These are phyloP conservation scores for Durotheca rogersii DNA, from an alignment of 495 filamentous ascomycete species.

Conservation along the genomic window DNA sequence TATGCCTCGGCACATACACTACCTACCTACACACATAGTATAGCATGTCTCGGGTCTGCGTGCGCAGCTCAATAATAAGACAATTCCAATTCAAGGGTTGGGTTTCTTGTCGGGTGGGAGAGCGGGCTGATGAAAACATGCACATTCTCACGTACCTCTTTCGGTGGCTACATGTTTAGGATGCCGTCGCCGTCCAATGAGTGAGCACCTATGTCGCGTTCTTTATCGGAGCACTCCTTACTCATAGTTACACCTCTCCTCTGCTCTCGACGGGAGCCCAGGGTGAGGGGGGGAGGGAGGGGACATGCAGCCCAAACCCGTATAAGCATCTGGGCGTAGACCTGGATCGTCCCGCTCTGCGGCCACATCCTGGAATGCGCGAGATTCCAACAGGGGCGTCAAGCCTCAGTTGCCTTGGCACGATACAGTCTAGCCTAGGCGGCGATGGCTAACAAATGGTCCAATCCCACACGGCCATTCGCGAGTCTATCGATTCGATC, in stretches of 20 bases:
- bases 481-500: constrained; percentile 14
- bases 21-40: too few relatives aligned
- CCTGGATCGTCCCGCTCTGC: constrained; percentile 2
- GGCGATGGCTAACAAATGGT: background rate
- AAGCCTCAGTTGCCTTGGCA: constrained; percentile 23
- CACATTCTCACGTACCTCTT: constrained; percentile 3
- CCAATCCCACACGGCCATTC: background rate
- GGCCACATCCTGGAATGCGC: constrained; percentile 15
- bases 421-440: background rate
- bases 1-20: constrained; percentile 1
- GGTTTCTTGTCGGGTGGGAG: background rate
- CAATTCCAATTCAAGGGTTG: constrained; percentile 1
- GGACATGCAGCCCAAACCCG: background rate
- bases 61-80: background rate
- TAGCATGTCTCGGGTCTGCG: background rate
- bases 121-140: constrained; percentile 1
- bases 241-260: background rate
- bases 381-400: constrained; percentile 9
- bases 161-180: too few relatives aligned
- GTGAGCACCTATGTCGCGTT: too few relatives aligned
- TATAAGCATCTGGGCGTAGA: background rate
- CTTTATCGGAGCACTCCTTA: too few relatives aligned
- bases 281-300: too few relatives aligned
- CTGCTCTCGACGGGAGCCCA: constrained; percentile 16
- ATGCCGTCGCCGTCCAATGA: constrained; percentile 3